phyloP scores from a whole-genome alignment of 2,329 filamentous ascomycete species.

The Dryadomyces quercus-mongolicae region DNA sequence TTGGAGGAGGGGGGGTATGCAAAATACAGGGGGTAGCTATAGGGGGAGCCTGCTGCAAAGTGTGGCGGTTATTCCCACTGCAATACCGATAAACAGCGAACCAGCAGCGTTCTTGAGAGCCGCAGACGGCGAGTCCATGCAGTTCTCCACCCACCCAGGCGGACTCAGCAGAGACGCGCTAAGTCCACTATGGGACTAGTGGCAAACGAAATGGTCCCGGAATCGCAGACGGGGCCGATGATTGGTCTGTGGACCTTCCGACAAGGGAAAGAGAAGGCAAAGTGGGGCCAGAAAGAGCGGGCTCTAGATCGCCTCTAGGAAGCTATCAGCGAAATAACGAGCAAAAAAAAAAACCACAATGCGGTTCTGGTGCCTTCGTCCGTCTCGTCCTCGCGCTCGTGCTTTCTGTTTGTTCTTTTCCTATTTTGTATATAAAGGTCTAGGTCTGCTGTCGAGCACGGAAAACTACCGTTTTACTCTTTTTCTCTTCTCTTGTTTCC shows the following conservation, averaged over 20 bases:
- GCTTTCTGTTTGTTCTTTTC: background rate
- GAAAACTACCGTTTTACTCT: background rate
- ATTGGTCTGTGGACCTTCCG: background rate
- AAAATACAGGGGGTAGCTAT: background rate
- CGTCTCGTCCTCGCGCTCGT: conserved; percentile 4
- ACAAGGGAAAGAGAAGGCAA: background rate
- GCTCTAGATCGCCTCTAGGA: conserved; percentile 2
- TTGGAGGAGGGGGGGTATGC: background rate
- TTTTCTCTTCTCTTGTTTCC: background rate
- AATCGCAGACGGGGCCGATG: background rate
- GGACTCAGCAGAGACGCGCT: background rate
- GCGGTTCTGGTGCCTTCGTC: background rate
- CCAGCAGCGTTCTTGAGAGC: background rate
- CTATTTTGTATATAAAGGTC: background rate
- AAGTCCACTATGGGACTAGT: background rate
- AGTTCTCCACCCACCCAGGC: background rate
- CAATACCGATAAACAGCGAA: background rate
- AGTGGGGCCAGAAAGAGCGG: background rate
- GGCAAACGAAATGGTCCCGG: background rate
- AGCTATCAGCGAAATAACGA: conserved; percentile 2
- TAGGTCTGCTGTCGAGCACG: background rate
- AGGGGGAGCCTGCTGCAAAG: background rate
- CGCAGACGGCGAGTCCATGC: background rate
- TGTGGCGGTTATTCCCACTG: background rate
- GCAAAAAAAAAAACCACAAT: background rate